Conservation (phyloP, 768 basidiomycete genomes). For the Collybiopsis luxurians region DNA sequence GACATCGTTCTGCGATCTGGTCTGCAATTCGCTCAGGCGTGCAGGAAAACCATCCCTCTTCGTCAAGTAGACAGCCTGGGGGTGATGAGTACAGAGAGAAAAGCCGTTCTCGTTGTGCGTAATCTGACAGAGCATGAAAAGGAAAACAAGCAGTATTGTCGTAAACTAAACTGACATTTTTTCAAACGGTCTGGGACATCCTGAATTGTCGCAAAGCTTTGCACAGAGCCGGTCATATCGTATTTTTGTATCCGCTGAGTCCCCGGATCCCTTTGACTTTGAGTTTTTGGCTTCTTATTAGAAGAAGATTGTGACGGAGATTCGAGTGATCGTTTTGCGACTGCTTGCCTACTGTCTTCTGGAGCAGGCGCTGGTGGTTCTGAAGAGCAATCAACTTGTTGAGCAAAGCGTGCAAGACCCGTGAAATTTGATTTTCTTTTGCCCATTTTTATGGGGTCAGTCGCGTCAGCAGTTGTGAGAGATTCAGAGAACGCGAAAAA, state of each 20-base stretch:
- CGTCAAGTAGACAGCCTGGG: conserved; percentile 82
- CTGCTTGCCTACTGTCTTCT: neutral
- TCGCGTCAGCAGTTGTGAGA: too few species aligned
- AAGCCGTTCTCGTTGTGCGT: conserved; percentile 75
- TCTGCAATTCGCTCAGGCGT: conserved; percentile 92
- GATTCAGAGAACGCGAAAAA: too few species aligned
- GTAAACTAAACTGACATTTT: conserved; percentile 64
- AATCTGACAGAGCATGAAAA: conserved; percentile 61
- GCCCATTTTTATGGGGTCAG: too few species aligned
- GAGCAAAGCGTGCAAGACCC: neutral
- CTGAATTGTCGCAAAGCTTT: conserved; percentile 57
- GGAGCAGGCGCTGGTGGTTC: too few species aligned
- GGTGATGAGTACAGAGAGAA: conserved; percentile 73
- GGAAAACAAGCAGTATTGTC: conserved; percentile 1
- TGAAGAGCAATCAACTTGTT: neutral
- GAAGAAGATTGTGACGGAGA: neutral
- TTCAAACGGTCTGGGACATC: conserved; percentile 76
- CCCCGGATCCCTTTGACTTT: neutral
- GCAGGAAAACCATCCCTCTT: conserved; percentile 98
- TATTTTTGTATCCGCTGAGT: conserved; percentile 38
- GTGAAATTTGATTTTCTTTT: neutral
- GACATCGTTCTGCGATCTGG: conserved; percentile 92
- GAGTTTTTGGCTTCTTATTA: neutral
- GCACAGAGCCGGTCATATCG: conserved; percentile 74
- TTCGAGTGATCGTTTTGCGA: neutral